phyloP scores from a whole-genome alignment of 2,329 filamentous ascomycete genomes.

The Elsinoe australis region DNA sequence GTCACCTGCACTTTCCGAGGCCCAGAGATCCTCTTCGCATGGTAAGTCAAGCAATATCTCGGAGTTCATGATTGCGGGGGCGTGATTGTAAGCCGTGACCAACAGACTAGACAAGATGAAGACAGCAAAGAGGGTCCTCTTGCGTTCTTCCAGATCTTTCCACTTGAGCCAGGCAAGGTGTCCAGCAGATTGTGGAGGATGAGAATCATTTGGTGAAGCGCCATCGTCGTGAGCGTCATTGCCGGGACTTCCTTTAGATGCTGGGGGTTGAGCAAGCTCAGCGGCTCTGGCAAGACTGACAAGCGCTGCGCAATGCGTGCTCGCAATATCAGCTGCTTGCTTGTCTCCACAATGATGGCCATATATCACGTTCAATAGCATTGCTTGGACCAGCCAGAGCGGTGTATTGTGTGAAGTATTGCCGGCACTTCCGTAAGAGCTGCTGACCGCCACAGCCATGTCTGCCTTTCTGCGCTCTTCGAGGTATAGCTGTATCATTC shows the following conservation, averaged over 20 bases:
- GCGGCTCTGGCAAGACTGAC: conserved; percentile 86
- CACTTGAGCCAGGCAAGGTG: conserved; percentile 74
- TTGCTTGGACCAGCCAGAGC: conserved; percentile 91
- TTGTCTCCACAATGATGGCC: conserved; percentile 93
- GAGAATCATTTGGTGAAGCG: conserved; percentile 30
- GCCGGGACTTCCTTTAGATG: conserved; percentile 30
- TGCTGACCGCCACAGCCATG: conserved; percentile 54
- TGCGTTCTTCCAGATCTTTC: conserved; percentile 83
- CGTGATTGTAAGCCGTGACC: conserved; percentile 87
- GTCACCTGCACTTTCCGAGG: conserved; percentile 70
- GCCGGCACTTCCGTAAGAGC: conserved; percentile 30
- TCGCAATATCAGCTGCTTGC: conserved; percentile 81
- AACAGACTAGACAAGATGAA: conserved; percentile 87
- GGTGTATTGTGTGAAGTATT: conserved; percentile 57
- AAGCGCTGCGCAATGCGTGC: conserved; percentile 81
- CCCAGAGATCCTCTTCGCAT: conserved; percentile 87
- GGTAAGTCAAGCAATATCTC: conserved; percentile 85
- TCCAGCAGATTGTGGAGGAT: conserved; percentile 23
- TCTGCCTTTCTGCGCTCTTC: conserved; percentile 85
- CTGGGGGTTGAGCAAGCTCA: conserved; percentile 56
- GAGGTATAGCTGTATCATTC: conserved; percentile 87
- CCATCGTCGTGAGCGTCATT: conserved; percentile 34
- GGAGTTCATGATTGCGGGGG: conserved; percentile 84
- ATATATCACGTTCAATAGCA: conserved; percentile 93
- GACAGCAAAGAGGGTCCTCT: conserved; percentile 83